Base-by-base conservation (phyloP, 805 yeast genomes). In the Kuraishia capsulata region DNA sequence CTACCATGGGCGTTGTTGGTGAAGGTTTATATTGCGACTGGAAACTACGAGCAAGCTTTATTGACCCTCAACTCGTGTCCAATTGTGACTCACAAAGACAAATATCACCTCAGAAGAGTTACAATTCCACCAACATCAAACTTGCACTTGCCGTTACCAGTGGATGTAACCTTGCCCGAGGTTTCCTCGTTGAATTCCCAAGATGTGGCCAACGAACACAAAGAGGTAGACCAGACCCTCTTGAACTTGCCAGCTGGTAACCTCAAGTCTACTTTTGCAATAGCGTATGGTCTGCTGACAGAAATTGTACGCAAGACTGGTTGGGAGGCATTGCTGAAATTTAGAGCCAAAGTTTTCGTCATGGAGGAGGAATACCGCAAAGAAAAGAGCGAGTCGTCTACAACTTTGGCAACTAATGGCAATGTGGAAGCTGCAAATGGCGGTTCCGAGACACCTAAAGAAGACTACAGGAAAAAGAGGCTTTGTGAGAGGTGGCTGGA, bases 31-130 rank as follows among this genome's bases (percentile, higher is more conserved):
- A 73, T 82, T 30, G 69, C 70, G 33, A 53, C 74, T 37, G 77
- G 76, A 20, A 80, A 81, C 55, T 74, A 76, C 53, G 89, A 82
- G 52, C 73, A 80, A 47, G 84, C 92, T 1, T 63, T 84, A 38
- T 59, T 82, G 40, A 74, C 88, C 1, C 64, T 84, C 46, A 84
- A 84, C 50, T 78, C 90, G 13, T 81, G 89, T 51, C 94, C 94
- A 19, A 81, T 84, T 87, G 78, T 78, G 39, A 73, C 82, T 9
- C 76, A 78, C 50, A 79, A 76, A 51, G 92, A 83, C 48, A 73
- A 73, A 44, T 82, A 66, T 53, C 64, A 69, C 18, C 65, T 81
- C 48, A 75, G 71, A 52, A 64, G 92, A 49, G 69, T 79, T 4
- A 73, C 73, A 9, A 71, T 75, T 20, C 70, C 78, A 17, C 57